Conservation (phyloP, 1,284 basidiomycete genomes). For the Cystobasidium sp. region DNA sequence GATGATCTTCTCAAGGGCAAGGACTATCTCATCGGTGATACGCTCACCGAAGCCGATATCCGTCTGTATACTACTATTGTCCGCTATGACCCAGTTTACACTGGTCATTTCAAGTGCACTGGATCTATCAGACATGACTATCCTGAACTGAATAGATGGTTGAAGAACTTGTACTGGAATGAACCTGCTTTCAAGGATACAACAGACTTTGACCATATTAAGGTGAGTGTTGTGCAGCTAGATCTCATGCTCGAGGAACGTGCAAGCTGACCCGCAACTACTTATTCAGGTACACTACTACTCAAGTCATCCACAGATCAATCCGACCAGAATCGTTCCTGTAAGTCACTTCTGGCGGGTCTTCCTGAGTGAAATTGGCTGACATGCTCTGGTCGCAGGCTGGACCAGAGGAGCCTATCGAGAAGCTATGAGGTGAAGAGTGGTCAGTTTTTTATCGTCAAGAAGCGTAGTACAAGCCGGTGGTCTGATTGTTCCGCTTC, state of each 20-base stretch:
- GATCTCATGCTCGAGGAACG: neutral
- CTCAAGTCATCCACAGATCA: slow-evolving; percentile 53
- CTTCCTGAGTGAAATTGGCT: neutral
- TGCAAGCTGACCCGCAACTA: neutral
- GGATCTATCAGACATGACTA: slow-evolving; percentile 69
- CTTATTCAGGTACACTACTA: slow-evolving; percentile 52
- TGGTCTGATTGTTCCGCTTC: neutral
- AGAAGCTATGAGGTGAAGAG: slow-evolving; percentile 12
- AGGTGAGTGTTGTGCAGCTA: slow-evolving; percentile 50
- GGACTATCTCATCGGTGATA: slow-evolving; percentile 79
- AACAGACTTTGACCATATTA: slow-evolving; percentile 73
- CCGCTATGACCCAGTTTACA: slow-evolving; percentile 67
- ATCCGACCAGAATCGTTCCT: slow-evolving; percentile 45
- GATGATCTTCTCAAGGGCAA: slow-evolving; percentile 78
- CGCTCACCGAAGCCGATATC: slow-evolving; percentile 88
- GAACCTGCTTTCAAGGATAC: slow-evolving; percentile 82
- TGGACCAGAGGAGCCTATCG: slow-evolving; percentile 28
- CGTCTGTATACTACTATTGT: slow-evolving; percentile 90
- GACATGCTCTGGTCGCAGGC: neutral
- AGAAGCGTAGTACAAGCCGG: neutral
- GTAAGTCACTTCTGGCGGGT: neutral
- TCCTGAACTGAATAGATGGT: slow-evolving; percentile 76
- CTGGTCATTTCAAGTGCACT: slow-evolving; percentile 94
- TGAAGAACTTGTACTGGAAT: slow-evolving; percentile 90
- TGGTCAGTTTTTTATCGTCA: neutral